Conservation (phyloP, 306 rosid species). For the Ziziphus jujuba region DNA sequence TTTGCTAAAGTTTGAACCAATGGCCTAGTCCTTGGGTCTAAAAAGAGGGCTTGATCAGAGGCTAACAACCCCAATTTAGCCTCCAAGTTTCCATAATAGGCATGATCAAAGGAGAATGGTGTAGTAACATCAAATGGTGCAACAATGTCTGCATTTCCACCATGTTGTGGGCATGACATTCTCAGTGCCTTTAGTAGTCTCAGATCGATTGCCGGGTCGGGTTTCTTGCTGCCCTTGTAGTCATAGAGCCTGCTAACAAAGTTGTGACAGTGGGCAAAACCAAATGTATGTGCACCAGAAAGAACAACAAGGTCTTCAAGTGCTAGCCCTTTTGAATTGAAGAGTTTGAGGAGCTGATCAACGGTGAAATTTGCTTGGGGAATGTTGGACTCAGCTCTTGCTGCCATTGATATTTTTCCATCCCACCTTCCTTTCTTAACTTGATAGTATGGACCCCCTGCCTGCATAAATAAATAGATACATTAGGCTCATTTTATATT, state of each 20-base stretch:
- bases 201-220: constrained; percentile 71
- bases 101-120: constrained; percentile 77
- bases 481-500: too few relatives aligned
- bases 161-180: constrained; percentile 72
- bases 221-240: constrained; percentile 46
- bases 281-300: constrained; percentile 89
- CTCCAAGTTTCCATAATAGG: constrained; percentile 70
- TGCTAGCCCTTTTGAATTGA: constrained; percentile 65
- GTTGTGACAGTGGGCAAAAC: constrained; percentile 75
- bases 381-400: constrained; percentile 63
- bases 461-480: constrained; percentile 27
- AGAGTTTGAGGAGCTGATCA: constrained; percentile 74
- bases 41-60: constrained; percentile 72
- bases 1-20: constrained; percentile 57
- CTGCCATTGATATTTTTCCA: constrained; percentile 82
- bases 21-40: constrained; percentile 61
- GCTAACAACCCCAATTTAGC: constrained; percentile 67
- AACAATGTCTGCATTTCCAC: constrained; percentile 65
- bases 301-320: constrained; percentile 74
- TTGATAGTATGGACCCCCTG: constrained; percentile 88
- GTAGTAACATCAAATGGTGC: constrained; percentile 91
- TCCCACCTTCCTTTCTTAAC: constrained; percentile 93
- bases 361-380: constrained; percentile 77
- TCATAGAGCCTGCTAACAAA: constrained; percentile 64
- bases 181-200: constrained; percentile 54